Conservation (phyloP, 78 protist species). For the Dictyostelium capitatum region DNA sequence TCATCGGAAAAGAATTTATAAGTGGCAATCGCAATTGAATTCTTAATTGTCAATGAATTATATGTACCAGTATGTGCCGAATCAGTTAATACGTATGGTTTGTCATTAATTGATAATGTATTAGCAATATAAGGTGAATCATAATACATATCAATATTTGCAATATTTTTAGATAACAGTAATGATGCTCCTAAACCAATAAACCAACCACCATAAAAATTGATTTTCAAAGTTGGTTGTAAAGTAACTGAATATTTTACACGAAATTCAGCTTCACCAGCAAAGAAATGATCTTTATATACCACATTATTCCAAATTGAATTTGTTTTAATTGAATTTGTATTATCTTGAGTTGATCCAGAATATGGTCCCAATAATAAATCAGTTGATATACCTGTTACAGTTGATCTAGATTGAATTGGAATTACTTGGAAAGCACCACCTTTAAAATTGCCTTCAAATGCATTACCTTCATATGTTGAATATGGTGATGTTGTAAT, state of each 20-base stretch:
- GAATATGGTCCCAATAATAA: not conserved
- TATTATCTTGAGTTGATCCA: not conserved
- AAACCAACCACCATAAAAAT: not conserved
- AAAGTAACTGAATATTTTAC: not conserved
- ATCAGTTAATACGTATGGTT: too few relatives aligned
- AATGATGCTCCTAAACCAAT: not conserved
- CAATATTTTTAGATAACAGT: not conserved
- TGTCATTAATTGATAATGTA: not conserved
- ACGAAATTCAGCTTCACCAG: not conserved
- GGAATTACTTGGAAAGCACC: conserved; percentile 1
- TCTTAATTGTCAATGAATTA: not conserved
- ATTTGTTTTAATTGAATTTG: not conserved
- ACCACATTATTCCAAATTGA: not conserved
- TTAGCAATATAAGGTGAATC: not conserved
- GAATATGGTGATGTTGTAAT: conserved; percentile 18
- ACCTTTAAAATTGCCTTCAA: conserved; percentile 7
- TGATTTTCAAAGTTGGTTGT: not conserved
- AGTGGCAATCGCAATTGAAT: not conserved
- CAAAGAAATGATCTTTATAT: not conserved
- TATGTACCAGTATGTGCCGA: not conserved
- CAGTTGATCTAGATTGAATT: not conserved
- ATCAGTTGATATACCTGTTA: not conserved
- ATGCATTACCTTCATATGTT: not conserved
- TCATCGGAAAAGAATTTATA: not conserved
- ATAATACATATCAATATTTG: not conserved